phyloP scores from a whole-genome alignment of 768 basidiomycete species.

The Phlebiopsis flavidoalba region DNA sequence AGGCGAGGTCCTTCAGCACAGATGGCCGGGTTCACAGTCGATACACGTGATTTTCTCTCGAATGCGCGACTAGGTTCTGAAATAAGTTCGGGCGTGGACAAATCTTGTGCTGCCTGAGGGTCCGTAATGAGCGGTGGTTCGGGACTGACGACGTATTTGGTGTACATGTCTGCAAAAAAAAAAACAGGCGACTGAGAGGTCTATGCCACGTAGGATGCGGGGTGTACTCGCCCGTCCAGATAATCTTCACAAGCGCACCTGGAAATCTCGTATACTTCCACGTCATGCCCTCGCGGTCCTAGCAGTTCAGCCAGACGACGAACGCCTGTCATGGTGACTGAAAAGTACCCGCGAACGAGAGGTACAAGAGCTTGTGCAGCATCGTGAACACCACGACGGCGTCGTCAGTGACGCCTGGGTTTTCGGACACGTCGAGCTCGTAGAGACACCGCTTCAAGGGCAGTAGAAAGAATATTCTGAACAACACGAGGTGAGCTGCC shows the following conservation, averaged over 20 bases:
- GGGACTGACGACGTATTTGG: slow-evolving; percentile 43
- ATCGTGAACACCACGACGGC: slow-evolving; percentile 49
- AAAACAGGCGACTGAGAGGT: neutral
- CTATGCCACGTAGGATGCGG: neutral
- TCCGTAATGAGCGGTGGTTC: slow-evolving; percentile 45
- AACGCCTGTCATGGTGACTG: slow-evolving; percentile 52
- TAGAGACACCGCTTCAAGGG: slow-evolving; percentile 49
- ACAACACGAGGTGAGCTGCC: neutral
- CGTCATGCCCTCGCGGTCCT: slow-evolving; percentile 30
- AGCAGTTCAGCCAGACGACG: slow-evolving; percentile 41
- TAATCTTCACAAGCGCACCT: slow-evolving; percentile 45
- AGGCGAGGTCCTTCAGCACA: slow-evolving; percentile 39
- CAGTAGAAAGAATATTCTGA: slow-evolving; percentile 53
- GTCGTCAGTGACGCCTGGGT: slow-evolving; percentile 51
- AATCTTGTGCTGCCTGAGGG: slow-evolving; percentile 32
- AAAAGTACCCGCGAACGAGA: slow-evolving; percentile 51
- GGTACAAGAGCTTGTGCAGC: slow-evolving; percentile 40
- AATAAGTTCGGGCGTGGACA: slow-evolving; percentile 46
- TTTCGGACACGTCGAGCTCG: slow-evolving; percentile 47
- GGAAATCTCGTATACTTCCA: slow-evolving; percentile 58
- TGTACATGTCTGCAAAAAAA: slow-evolving; percentile 34
- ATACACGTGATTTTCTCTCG: too few species aligned
- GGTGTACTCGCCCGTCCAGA: slow-evolving; percentile 40
- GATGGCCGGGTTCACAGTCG: slow-evolving; percentile 38
- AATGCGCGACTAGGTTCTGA: slow-evolving; percentile 55